These are phyloP conservation scores for Athelia psychrophila DNA, from an alignment of 1,284 basidiomycete genomes.

Conservation along the genomic window DNA sequence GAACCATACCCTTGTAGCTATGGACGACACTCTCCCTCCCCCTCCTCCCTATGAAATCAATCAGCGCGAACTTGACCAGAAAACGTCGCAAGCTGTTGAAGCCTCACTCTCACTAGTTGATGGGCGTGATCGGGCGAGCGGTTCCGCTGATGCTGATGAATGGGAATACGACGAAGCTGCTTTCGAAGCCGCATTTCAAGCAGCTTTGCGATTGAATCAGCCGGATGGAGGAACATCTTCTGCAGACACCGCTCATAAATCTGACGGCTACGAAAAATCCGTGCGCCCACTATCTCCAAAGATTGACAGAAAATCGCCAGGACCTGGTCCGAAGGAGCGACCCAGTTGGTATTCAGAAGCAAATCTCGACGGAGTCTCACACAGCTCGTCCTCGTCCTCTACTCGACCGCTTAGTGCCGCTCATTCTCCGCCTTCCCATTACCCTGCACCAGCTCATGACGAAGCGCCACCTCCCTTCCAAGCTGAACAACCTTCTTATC, in stretches of 20 bases:
- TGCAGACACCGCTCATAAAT: no score
- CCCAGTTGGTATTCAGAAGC: slow-evolving; percentile 30
- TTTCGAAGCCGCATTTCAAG: slow-evolving; percentile 33
- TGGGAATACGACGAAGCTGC: slow-evolving; percentile 50
- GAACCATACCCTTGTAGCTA: no score
- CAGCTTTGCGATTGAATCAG: neutral
- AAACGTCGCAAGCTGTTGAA: slow-evolving; percentile 41
- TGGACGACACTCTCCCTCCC: slow-evolving; percentile 8
- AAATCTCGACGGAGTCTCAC: slow-evolving; percentile 10
- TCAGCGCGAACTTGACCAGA: slow-evolving; percentile 55
- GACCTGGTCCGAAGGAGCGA: slow-evolving; percentile 18
- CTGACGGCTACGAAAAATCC: no score
- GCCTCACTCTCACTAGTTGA: slow-evolving; percentile 26
- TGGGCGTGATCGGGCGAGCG: slow-evolving; percentile 18
- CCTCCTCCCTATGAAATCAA: slow-evolving; percentile 50
- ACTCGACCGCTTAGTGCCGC: no score
- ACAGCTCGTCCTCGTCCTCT: neutral
- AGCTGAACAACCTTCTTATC: slow-evolving; percentile 1
- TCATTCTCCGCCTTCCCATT: no score
- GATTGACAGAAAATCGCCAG: neutral
- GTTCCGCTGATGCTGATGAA: slow-evolving; percentile 16
- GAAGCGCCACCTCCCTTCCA: no score
- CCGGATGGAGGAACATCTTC: no score
- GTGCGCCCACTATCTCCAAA: no score
- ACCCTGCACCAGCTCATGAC: no score